Evolutionary conservation across 306 rosid species (phyloP).

Genomic region (Hippophae gyantsensis): DNA sequence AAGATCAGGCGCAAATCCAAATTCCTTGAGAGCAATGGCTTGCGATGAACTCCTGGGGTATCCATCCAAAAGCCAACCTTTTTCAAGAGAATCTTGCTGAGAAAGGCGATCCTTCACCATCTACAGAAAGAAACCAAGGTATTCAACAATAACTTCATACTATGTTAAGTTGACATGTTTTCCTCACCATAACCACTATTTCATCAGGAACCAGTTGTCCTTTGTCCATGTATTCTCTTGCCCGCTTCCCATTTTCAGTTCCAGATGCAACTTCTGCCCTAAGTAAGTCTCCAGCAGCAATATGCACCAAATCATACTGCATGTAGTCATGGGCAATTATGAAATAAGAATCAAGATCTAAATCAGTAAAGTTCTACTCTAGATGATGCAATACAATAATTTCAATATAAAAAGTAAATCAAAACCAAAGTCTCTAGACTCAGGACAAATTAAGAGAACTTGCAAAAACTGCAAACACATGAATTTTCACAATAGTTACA

Average conservation of each 20-base stretch:
- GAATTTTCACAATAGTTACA: too few relatives aligned
- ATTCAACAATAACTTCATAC: slow-evolving; percentile 16
- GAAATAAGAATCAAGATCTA: slow-evolving; percentile 18
- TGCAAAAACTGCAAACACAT: too few relatives aligned
- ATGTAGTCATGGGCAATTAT: slow-evolving; percentile 22
- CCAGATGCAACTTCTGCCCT: slow-evolving; percentile 77
- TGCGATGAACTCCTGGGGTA: slow-evolving; percentile 93
- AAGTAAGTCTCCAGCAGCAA: slow-evolving; percentile 95
- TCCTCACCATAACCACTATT: slow-evolving; percentile 72
- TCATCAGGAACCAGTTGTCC: slow-evolving; percentile 81
- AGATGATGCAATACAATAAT: too few relatives aligned
- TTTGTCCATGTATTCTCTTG: slow-evolving; percentile 74
- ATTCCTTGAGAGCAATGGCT: slow-evolving; percentile 56
- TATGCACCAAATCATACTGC: slow-evolving; percentile 87
- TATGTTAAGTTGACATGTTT: slow-evolving; percentile 7
- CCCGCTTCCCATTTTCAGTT: slow-evolving; percentile 70
- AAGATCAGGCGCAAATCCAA: slow-evolving; percentile 62
- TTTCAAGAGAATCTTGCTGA: slow-evolving; percentile 50
- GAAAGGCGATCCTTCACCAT: slow-evolving; percentile 81
- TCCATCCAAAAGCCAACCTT: slow-evolving; percentile 97
- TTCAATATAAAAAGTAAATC: too few relatives aligned
- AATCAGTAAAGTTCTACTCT: slow-evolving; percentile 3
- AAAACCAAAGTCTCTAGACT: too few relatives aligned
- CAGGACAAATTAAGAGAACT: too few relatives aligned
- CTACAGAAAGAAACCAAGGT: slow-evolving; percentile 28